These are phyloP conservation scores for Cryptococcus floricola DNA, from an alignment of 1,284 basidiomycete genomes.

Conservation along the genomic window DNA sequence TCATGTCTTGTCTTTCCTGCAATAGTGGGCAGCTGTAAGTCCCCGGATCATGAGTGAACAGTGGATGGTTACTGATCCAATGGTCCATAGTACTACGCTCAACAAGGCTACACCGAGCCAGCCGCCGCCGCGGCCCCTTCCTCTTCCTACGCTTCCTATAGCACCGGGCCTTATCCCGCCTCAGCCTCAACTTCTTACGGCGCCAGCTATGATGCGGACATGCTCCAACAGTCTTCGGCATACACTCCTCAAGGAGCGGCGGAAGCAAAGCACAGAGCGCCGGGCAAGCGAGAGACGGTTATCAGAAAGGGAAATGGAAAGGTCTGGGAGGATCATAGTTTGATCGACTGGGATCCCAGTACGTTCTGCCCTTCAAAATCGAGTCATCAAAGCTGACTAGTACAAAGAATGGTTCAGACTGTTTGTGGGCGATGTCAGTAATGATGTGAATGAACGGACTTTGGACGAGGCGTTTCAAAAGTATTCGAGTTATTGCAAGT, in stretches of 20 bases:
- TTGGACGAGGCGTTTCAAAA: conserved; percentile 87
- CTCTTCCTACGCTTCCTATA: background rate
- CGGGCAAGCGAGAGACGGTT: conserved; percentile 86
- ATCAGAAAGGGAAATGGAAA: conserved; percentile 91
- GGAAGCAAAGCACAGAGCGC: conserved; percentile 14
- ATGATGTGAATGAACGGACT: conserved; percentile 94
- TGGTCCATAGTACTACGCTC: conserved; percentile 45
- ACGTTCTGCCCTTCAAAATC: conserved; percentile 42
- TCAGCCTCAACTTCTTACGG: conserved; percentile 8
- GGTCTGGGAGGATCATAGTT: conserved; percentile 95
- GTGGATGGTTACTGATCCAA: background rate
- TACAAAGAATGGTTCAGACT: conserved; percentile 87
- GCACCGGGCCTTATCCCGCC: conserved; percentile 11
- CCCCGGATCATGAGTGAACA: no score
- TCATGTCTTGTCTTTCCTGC: background rate
- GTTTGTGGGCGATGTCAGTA: conserved; percentile 96
- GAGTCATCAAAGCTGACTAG: background rate
- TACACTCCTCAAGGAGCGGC: conserved; percentile 24
- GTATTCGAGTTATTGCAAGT: conserved; percentile 89
- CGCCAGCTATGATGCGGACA: conserved; percentile 29
- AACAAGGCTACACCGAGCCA: conserved; percentile 43
- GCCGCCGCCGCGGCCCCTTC: conserved; percentile 23
- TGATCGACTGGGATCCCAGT: conserved; percentile 98
- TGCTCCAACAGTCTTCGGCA: conserved; percentile 28
- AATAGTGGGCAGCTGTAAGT: conserved; percentile 40